A percentile compares a stretch with the other conserved stretches of the same genome.
Conservation (phyloP, 805 yeast species). For the Candida chauliodis region DNA sequence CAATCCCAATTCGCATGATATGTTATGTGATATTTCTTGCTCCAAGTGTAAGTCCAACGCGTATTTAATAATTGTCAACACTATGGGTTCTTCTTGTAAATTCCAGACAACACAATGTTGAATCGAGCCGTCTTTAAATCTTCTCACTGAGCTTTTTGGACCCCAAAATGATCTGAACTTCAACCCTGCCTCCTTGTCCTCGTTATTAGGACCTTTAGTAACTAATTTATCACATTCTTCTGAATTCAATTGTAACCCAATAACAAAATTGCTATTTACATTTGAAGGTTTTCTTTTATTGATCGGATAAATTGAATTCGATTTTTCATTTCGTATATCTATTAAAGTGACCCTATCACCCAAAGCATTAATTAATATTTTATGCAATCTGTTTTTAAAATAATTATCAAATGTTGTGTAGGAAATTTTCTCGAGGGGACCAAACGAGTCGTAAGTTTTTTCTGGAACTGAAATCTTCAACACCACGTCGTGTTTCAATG, state of each 20-base stretch:
- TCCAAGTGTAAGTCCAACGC: slow-evolving; percentile 62
- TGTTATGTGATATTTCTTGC: slow-evolving; percentile 33
- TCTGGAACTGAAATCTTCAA: slow-evolving; percentile 50
- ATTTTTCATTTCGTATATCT: slow-evolving; percentile 26
- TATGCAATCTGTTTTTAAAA: slow-evolving; percentile 56
- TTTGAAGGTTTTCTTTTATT: slow-evolving; percentile 52
- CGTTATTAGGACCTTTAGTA: slow-evolving; percentile 78
- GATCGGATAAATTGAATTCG: slow-evolving; percentile 31
- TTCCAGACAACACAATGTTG: slow-evolving; percentile 91
- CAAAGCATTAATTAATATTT: slow-evolving; percentile 54
- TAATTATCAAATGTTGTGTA: slow-evolving; percentile 68
- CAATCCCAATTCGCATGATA: slow-evolving; percentile 36
- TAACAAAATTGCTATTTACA: slow-evolving; percentile 29
- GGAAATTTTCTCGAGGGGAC: slow-evolving; percentile 68
- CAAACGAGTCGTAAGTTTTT: slow-evolving; percentile 46
- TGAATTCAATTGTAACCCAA: slow-evolving; percentile 71
- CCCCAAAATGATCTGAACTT: slow-evolving; percentile 91
- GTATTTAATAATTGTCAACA: slow-evolving; percentile 60
- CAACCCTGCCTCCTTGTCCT: slow-evolving; percentile 50
- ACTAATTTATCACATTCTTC: slow-evolving; percentile 75
- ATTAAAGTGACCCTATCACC: slow-evolving; percentile 46
- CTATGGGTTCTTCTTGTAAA: slow-evolving; percentile 54
- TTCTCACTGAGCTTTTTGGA: slow-evolving; percentile 72
- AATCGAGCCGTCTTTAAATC: slow-evolving; percentile 89
- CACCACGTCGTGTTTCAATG: slow-evolving; percentile 64